Percentiles rank a stretch among this genome's conserved stretches.
These are phyloP conservation scores for Blastomyces silverae DNA, from an alignment of 2,329 filamentous ascomycete genomes.

Conservation along the genomic window DNA sequence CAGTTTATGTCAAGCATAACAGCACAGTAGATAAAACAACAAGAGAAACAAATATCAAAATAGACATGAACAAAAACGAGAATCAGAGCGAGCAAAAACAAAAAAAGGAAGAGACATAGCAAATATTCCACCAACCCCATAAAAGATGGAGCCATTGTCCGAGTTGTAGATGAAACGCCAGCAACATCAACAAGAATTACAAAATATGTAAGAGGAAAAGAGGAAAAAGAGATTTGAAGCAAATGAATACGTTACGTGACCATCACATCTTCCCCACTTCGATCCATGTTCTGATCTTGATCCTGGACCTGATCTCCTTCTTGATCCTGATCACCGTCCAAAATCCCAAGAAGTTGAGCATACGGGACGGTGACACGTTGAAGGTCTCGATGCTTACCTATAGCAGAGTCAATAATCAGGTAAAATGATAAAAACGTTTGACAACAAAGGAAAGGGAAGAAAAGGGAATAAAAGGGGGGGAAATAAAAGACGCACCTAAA, in stretches of 20 bases:
- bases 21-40: too few relatives aligned
- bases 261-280: conserved; percentile 21
- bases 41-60: not conserved
- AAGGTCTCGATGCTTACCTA: conserved; percentile 90
- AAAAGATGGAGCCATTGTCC: not conserved
- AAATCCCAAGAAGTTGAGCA: conserved; percentile 65
- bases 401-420: conserved; percentile 31
- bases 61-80: not conserved
- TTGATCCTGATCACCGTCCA: conserved; percentile 29
- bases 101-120: not conserved
- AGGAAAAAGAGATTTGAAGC: not conserved
- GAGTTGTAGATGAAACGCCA: conserved; percentile 4
- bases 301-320: conserved; percentile 11
- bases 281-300: conserved; percentile 22
- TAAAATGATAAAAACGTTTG: conserved; percentile 18
- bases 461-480: not conserved
- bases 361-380: conserved; percentile 95
- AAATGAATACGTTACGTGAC: conserved; percentile 12
- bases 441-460: not conserved
- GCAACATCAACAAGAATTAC: not conserved
- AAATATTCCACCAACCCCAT: not conserved
- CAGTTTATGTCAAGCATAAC: not conserved
- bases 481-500: conserved; percentile 59
- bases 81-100: not conserved
- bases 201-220: conserved; percentile 1